These are phyloP conservation scores for Stachybotrys elegans DNA, from an alignment of 2,329 filamentous ascomycete genomes.

Conservation along the genomic window DNA sequence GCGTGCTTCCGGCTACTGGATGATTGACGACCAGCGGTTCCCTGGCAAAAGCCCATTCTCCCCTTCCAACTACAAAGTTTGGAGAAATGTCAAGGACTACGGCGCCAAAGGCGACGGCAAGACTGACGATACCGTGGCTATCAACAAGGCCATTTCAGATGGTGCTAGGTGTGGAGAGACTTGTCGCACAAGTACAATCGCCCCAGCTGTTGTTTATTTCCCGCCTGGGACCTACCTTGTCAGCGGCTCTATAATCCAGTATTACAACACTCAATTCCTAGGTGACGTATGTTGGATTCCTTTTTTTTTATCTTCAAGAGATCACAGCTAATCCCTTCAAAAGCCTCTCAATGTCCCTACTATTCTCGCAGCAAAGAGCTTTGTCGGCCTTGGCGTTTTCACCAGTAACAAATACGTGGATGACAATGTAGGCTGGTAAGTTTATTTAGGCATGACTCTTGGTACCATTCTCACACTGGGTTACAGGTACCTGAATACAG, in stretches of 20 bases:
- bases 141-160: slow-evolving; percentile 12
- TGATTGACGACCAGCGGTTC: too few relatives aligned
- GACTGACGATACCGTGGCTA: slow-evolving; percentile 77
- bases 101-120: slow-evolving; percentile 63
- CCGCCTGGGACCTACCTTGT: slow-evolving; percentile 14
- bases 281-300: too few relatives aligned
- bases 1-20: too few relatives aligned
- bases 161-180: slow-evolving; percentile 9
- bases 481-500: slow-evolving; percentile 19
- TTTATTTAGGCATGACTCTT: too few relatives aligned
- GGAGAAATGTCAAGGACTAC: slow-evolving; percentile 72
- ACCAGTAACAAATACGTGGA: slow-evolving; percentile 34
- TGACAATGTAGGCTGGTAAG: slow-evolving; percentile 1
- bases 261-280: slow-evolving; percentile 4
- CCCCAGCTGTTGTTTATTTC: slow-evolving; percentile 15
- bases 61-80: slow-evolving; percentile 70
- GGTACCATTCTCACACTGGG: too few relatives aligned
- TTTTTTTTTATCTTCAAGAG: too few relatives aligned
- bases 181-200: slow-evolving; percentile 11
- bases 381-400: slow-evolving; percentile 49
- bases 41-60: too few relatives aligned
- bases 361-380: slow-evolving; percentile 45
- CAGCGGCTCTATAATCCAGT: slow-evolving; percentile 7
- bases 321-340: too few relatives aligned
- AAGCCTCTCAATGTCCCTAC: slow-evolving; percentile 49